These are phyloP conservation scores for Russula earlei DNA, from an alignment of 768 basidiomycete genomes.

Conservation along the genomic window DNA sequence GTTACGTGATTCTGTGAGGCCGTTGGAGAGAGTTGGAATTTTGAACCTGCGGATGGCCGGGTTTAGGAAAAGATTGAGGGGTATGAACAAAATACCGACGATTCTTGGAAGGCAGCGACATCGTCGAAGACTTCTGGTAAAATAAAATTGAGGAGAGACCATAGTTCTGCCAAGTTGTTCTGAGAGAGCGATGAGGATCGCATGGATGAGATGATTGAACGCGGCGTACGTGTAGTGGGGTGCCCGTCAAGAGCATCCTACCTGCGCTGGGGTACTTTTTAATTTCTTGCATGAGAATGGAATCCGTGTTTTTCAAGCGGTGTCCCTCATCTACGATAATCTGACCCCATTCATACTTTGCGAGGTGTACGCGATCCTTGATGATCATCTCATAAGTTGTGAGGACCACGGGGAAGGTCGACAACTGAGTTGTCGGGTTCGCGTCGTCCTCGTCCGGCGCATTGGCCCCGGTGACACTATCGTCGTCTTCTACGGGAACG, in stretches of 20 bases:
- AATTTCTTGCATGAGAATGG: conserved; percentile 82
- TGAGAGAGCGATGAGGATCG: conserved; percentile 26
- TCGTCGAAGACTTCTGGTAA: conserved; percentile 91
- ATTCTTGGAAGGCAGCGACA: conserved; percentile 82
- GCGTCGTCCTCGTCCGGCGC: conserved; percentile 15
- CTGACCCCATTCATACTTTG: conserved; percentile 72
- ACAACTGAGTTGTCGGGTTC: conserved; percentile 26
- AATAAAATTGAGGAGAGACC: conserved; percentile 93
- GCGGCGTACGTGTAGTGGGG: conserved; percentile 77
- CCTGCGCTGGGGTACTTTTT: conserved; percentile 79
- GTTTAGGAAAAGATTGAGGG: not conserved
- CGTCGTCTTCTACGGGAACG: not conserved
- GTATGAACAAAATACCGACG: conserved; percentile 35
- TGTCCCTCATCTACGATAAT: conserved; percentile 97
- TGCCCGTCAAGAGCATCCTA: conserved; percentile 91
- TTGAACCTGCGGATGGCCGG: conserved; percentile 46
- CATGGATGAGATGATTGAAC: not conserved
- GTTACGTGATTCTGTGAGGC: conserved; percentile 49
- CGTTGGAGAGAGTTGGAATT: conserved; percentile 51
- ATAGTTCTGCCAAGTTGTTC: conserved; percentile 94
- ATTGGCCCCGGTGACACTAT: not conserved
- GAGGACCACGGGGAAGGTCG: conserved; percentile 66
- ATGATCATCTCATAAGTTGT: conserved; percentile 95
- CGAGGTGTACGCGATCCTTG: conserved; percentile 59
- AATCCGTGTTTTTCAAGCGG: conserved; percentile 88